Percentiles rank a stretch among this genome's conserved stretches.
These are phyloP conservation scores for Gamsiella multidivaricata DNA, from an alignment of 192 early-diverging fungal genomes.

Conservation along the genomic window DNA sequence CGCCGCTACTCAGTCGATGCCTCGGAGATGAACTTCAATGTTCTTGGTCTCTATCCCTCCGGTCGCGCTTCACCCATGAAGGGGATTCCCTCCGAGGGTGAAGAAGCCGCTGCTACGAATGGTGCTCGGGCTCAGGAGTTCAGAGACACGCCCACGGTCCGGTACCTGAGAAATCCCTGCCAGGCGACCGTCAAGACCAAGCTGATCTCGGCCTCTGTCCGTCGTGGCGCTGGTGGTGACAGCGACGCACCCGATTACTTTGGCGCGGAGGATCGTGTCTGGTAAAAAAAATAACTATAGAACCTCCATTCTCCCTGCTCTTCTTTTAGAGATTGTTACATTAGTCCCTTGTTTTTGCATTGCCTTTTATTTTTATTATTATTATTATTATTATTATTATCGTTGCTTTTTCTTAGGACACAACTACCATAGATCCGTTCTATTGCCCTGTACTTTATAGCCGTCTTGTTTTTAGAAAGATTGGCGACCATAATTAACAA, in stretches of 20 bases:
- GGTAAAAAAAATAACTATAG: constrained; percentile 40
- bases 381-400: too few relatives aligned
- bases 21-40: constrained; percentile 49
- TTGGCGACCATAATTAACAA: too few relatives aligned
- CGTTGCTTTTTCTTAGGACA: too few relatives aligned
- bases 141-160: constrained; percentile 31
- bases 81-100: constrained; percentile 41
- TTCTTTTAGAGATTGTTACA: too few relatives aligned
- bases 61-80: constrained; percentile 25
- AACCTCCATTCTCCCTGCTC: too few relatives aligned
- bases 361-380: too few relatives aligned
- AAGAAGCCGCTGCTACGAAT: constrained; percentile 2
- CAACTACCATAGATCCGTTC: too few relatives aligned
- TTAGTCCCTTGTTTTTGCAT: too few relatives aligned
- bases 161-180: constrained; percentile 45
- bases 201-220: constrained; percentile 25
- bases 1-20: constrained; percentile 49
- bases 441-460: too few relatives aligned
- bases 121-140: constrained; percentile 12
- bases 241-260: constrained; percentile 43
- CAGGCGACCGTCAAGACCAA: constrained; percentile 48
- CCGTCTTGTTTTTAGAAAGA: too few relatives aligned
- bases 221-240: constrained; percentile 37
- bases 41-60: constrained; percentile 12
- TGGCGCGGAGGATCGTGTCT: constrained; percentile 47